Percentiles rank a stretch among this genome's conserved stretches.
Evolutionary conservation across 768 basidiomycete genomes (phyloP).

Genomic region (Tylopilus plumbeoviolaceoides): DNA sequence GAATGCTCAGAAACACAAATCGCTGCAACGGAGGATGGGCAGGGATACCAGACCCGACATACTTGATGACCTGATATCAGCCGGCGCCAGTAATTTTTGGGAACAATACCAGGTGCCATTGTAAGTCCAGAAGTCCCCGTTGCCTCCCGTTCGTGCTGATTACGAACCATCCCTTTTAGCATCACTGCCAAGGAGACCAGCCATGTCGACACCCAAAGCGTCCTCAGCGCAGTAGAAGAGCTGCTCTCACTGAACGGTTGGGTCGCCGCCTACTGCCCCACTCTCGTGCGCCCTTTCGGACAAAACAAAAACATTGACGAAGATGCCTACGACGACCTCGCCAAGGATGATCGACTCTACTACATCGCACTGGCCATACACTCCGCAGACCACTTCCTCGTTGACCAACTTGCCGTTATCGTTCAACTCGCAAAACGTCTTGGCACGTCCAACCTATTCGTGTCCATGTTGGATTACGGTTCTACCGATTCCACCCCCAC

Average conservation of each 20-base stretch:
- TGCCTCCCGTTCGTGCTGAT: not conserved
- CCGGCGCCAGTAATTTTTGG: conserved; percentile 89
- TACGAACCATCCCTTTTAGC: conserved; percentile 35
- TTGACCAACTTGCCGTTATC: conserved; percentile 97
- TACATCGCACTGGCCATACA: conserved; percentile 95
- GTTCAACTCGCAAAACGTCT: conserved; percentile 91
- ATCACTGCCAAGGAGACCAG: conserved; percentile 80
- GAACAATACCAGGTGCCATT: conserved; percentile 88
- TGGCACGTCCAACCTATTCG: conserved; percentile 87
- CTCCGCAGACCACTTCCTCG: conserved; percentile 97
- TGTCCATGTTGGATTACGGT: conserved; percentile 97
- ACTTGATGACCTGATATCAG: conserved; percentile 65
- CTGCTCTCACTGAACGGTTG: conserved; percentile 95
- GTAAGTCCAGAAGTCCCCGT: conserved; percentile 44
- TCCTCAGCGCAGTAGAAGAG: conserved; percentile 87
- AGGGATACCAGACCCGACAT: conserved; percentile 82
- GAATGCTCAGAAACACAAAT: conserved; percentile 85
- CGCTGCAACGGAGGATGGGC: conserved; percentile 85
- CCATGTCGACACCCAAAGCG: conserved; percentile 86
- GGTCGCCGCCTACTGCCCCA: conserved; percentile 95
- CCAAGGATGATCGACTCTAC: conserved; percentile 79
- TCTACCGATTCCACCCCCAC: conserved; percentile 95
- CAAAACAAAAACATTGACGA: conserved; percentile 72
- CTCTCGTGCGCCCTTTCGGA: conserved; percentile 90
- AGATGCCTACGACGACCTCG: conserved; percentile 85